Percentiles rank a stretch among this genome's conserved stretches.
These are phyloP conservation scores for Microglena sp. DNA, from an alignment of 139 green algal genomes.

Conservation along the genomic window DNA sequence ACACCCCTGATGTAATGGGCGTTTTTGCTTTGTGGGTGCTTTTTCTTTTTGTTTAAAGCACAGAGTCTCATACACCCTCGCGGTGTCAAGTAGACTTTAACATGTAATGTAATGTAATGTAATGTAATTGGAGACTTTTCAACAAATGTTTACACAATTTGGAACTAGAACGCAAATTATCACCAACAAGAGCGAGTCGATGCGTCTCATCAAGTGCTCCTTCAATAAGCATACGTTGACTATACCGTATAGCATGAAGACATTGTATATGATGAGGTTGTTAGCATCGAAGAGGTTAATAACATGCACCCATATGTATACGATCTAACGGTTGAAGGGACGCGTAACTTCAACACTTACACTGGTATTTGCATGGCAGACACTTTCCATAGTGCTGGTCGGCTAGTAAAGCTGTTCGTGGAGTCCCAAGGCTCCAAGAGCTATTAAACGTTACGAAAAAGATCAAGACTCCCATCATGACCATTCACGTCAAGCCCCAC, in stretches of 20 bases:
- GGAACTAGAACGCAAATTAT: background rate
- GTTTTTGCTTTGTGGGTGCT: no score
- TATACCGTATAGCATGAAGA: no score
- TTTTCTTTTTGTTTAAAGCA: no score
- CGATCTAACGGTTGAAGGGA: conserved; percentile 3
- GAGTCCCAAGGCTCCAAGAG: conserved; percentile 89
- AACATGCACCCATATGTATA: background rate
- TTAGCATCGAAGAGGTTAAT: background rate
- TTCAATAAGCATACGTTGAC: no score
- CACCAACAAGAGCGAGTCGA: no score
- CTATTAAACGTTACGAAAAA: conserved; percentile 89
- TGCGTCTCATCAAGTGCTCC: no score
- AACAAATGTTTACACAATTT: no score
- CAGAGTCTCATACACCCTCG: no score
- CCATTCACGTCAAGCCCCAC: conserved; percentile 52
- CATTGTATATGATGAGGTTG: background rate
- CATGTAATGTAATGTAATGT: no score
- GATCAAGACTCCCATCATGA: conserved; percentile 88
- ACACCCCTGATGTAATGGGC: no score
- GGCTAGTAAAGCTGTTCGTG: conserved; percentile 74
- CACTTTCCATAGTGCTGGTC: conserved; percentile 86
- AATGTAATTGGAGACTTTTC: no score
- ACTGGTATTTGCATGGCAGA: conserved; percentile 14
- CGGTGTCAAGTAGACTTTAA: no score
- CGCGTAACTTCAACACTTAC: conserved; percentile 6